Percentiles rank a stretch among this genome's conserved stretches.
phyloP scores from a whole-genome alignment of 257 asterid genomes.

The Solanum pimpinellifolium region DNA sequence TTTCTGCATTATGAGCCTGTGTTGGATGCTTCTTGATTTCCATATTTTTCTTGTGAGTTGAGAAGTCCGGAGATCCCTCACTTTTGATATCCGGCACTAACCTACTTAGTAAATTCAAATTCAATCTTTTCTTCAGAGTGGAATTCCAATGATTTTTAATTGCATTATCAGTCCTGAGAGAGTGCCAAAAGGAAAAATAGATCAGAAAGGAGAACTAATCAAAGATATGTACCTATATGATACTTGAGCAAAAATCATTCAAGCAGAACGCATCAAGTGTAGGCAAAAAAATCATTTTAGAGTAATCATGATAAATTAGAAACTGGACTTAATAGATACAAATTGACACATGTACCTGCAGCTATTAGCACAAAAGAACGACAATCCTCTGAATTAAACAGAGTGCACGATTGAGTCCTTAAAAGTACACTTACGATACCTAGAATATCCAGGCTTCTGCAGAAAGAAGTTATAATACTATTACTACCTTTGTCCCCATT shows the following conservation, averaged over 20 bases:
- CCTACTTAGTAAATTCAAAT: constrained; percentile 26
- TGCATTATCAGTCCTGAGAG: constrained; percentile 65
- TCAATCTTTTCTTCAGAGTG: constrained; percentile 42
- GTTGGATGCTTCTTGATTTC: constrained; percentile 1
- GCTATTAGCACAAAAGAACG: not conserved
- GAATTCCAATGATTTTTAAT: constrained; percentile 83
- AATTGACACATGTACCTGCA: not conserved
- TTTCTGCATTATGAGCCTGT: constrained; percentile 4
- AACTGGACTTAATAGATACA: not conserved
- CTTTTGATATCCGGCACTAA: constrained; percentile 15
- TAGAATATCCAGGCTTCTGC: not conserved
- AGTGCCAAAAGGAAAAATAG: not conserved
- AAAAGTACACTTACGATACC: not conserved
- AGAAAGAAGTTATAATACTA: not conserved
- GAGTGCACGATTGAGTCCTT: not conserved
- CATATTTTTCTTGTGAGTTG: constrained; percentile 12
- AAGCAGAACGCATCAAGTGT: not conserved
- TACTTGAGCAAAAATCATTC: not conserved
- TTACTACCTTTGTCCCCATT: not conserved
- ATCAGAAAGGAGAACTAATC: not conserved
- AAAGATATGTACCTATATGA: not conserved
- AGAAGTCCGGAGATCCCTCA: constrained; percentile 6
- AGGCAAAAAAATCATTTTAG: not conserved
- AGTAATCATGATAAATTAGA: not conserved
- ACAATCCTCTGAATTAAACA: not conserved